Conservation (phyloP, 2,329 filamentous ascomycete genomes). For the Neobulgaria alba region DNA sequence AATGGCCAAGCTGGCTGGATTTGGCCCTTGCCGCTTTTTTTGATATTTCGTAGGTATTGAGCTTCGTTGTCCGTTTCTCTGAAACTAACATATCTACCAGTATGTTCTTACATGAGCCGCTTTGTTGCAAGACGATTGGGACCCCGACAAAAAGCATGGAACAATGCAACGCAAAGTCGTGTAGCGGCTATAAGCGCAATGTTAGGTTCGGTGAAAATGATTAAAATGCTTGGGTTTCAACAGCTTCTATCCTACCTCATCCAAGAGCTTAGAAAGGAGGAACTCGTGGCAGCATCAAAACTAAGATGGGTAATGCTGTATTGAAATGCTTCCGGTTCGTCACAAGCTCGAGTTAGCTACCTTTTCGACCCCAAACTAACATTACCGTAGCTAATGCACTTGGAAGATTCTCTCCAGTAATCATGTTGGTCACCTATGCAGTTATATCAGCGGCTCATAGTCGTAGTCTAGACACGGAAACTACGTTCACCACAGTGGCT, state of each 20-base stretch:
- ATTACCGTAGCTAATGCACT: constrained; percentile 16
- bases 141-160: constrained; percentile 33
- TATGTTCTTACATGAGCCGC: constrained; percentile 35
- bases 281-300: constrained; percentile 28
- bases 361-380: constrained; percentile 1
- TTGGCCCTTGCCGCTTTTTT: constrained; percentile 32
- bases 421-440: constrained; percentile 17
- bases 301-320: constrained; percentile 34
- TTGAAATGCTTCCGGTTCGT: constrained; percentile 34
- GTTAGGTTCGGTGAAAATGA: constrained; percentile 31
- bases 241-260: constrained; percentile 3
- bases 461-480: constrained; percentile 11
- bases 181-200: constrained; percentile 31
- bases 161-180: constrained; percentile 33
- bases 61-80: too few relatives aligned
- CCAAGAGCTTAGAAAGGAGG: constrained; percentile 6
- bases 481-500: constrained; percentile 16
- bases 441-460: constrained; percentile 7
- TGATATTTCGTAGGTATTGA: constrained; percentile 34
- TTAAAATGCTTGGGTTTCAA: constrained; percentile 32
- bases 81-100: constrained; percentile 23
- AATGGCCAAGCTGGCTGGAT: constrained; percentile 33
- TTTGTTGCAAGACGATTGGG: constrained; percentile 33
- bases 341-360: constrained; percentile 7
- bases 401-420: constrained; percentile 17